Base-by-base conservation (phyloP, 1,284 basidiomycete species). In the Kalmanozyma brasiliensis region DNA sequence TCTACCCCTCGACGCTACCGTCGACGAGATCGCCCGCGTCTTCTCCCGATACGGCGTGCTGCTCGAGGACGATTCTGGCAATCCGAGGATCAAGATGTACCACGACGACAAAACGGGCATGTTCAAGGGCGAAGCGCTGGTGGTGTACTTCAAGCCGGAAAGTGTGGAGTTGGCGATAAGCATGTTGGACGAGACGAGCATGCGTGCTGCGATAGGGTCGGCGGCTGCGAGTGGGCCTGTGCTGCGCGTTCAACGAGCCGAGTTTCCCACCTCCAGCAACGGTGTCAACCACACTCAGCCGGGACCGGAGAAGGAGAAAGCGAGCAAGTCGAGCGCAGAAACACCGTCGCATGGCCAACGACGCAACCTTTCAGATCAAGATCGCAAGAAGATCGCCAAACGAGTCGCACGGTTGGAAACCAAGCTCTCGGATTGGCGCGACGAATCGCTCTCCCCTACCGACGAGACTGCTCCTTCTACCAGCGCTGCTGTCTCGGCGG, bases 141-240 rank as follows among this genome's bases (percentile, higher is more conserved):
- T 99, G 56, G 93, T 97, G 42, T 99, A 92, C 83, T 96, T 98
- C 86, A 97, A 97, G 82, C 93, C 95, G 79, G 95, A 94, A 65
- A 94, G 91, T 26, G 96, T 98, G 16, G 84, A 86, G 11, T 85
- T 98, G 49, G 95, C 94, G 2, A 84, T 93, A 52, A 90, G 86
- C 64, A 86, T 98, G 63, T 85, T 98, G 58, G 94, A 98, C 82
- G 95, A 98, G 64, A 93, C 92, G 0, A 93, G 94, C 81, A 84
- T 99, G 59, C 86, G 94, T 52, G 81, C 94, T n/a, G 93, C 93
- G 2, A 89, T 92, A 62, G 82, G 86, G 46, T 66, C 77, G 11
- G 45, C 40, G 3, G 11, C 17, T 3, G 19, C 4, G 4, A 70
- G 86, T 79, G 55, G 89, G 87, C 76, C 84, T 0, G 85, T 88